Conservation (phyloP, 305 asterid species). For the Plantago rigida region DNA sequence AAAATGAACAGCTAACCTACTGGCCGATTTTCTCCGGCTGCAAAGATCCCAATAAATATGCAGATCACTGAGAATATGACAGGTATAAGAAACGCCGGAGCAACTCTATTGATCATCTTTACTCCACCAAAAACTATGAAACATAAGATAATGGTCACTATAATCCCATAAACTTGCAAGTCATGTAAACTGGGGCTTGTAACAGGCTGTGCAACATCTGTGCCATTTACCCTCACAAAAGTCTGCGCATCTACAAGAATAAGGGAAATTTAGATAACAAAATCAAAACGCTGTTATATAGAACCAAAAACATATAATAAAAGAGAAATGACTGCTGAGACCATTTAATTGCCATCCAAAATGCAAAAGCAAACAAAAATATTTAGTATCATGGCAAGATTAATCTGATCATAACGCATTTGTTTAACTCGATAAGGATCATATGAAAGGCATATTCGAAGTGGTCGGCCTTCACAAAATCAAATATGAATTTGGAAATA, state of each 20-base stretch:
- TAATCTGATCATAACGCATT: neutral
- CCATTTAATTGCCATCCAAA: conserved; percentile 1
- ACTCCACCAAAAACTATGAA: conserved; percentile 97
- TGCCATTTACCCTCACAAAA: conserved; percentile 66
- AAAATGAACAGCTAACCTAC: conserved; percentile 41
- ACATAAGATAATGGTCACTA: conserved; percentile 83
- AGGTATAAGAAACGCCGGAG: conserved; percentile 90
- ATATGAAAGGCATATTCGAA: neutral
- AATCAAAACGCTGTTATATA: conserved; percentile 15
- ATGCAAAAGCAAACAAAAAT: neutral
- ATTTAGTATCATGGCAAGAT: neutral
- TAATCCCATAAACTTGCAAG: conserved; percentile 85
- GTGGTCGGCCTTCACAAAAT: neutral
- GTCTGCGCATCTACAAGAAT: conserved; percentile 48
- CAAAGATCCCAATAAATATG: conserved; percentile 73
- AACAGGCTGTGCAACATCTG: conserved; percentile 62
- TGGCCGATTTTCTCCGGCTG: conserved; percentile 63
- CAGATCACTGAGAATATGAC: conserved; percentile 75
- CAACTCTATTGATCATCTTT: conserved; percentile 90
- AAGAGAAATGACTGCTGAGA: conserved; percentile 12
- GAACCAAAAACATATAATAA: conserved; percentile 4
- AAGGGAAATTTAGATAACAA: conserved; percentile 29
- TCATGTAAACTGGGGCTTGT: conserved; percentile 89
- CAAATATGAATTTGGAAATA: conserved; percentile 3
- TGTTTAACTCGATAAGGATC: neutral